Evolutionary conservation across 2,329 filamentous ascomycete species (phyloP), one percentile per base, ranked within the genome.

Genomic region (Fusarium sp.): DNA sequence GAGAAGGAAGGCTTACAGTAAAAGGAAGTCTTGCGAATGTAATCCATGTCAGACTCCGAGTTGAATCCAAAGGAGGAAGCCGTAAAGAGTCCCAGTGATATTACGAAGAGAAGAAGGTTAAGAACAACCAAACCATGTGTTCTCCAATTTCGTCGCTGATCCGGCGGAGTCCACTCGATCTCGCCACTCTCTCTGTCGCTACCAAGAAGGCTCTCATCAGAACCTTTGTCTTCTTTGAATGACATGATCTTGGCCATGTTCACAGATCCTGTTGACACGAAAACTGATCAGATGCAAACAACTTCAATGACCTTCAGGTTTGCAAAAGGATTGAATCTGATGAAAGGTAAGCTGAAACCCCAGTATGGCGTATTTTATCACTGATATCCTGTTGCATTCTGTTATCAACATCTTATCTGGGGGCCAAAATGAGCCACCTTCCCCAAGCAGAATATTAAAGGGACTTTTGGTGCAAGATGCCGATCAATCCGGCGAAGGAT

Each of bases 21-120:
- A 18, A 65, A 64, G 5, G 62, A 65, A 0, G 47, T 65, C 27
- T 49, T 38, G 8, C 62, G 62, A n/a, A 65, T 5, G 29, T 18
- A n/a, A 3, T 65, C 59, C 29, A 63, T 65, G 3, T 65, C 58
- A 0, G 62, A 65, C 2, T 27, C 4, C 4, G 27, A 25, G 13
- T 4, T 29, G 7, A 13, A 6, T 2, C 8, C 13, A 6, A 25
- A 9, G 18, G 35, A 65, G 7, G 58, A 3, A n/a, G n/a, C 35
- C 6, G 22, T 5, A 10, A 56, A 49, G 7, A 65, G 59, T 20
- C 62, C 25, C 1, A 65, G 20, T n/a, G 62, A 65, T 9, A 41
- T 7, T 3, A 42, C 5, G 10, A 65, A 63, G 10, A 65, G 4
- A 8, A 42, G 4, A 14, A 29, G 0, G 7, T 65, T 65, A 0